phyloP scores from a whole-genome alignment of 139 green algal genomes.

The Chlamydomonas sphaeroides region DNA sequence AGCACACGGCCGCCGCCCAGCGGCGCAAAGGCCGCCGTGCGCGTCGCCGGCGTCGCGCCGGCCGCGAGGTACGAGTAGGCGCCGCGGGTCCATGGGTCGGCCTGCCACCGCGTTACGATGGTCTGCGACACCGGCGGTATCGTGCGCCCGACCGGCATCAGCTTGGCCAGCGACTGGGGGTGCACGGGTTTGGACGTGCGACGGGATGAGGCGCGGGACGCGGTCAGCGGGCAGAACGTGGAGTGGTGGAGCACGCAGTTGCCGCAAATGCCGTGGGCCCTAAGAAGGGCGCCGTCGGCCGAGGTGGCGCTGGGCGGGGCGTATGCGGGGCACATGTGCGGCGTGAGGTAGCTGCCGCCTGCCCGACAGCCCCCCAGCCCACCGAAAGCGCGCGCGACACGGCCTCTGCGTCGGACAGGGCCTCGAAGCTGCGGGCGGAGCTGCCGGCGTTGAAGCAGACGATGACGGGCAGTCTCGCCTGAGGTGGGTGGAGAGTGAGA shows the following conservation, averaged over 20 bases:
- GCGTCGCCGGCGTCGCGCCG: not conserved
- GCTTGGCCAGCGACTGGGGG: too few relatives aligned
- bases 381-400: not conserved
- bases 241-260: too few relatives aligned
- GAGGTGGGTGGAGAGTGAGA: not conserved
- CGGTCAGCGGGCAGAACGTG: too few relatives aligned
- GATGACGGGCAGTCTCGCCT: constrained; percentile 17
- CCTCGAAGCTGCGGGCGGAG: not conserved
- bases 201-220: too few relatives aligned
- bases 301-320: too few relatives aligned
- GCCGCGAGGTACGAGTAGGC: not conserved
- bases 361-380: too few relatives aligned
- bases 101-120: constrained; percentile 13
- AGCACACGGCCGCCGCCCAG: not conserved
- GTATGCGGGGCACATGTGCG: too few relatives aligned
- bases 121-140: not conserved
- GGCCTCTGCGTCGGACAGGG: not conserved
- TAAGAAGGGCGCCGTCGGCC: too few relatives aligned
- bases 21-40: not conserved
- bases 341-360: too few relatives aligned
- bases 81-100: not conserved
- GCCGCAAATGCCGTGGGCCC: too few relatives aligned
- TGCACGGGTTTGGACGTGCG: too few relatives aligned
- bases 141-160: not conserved
- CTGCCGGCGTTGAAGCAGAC: constrained; percentile 23